Base-by-base conservation (phyloP, 208 protist genomes). In the Phytomonas francai region DNA sequence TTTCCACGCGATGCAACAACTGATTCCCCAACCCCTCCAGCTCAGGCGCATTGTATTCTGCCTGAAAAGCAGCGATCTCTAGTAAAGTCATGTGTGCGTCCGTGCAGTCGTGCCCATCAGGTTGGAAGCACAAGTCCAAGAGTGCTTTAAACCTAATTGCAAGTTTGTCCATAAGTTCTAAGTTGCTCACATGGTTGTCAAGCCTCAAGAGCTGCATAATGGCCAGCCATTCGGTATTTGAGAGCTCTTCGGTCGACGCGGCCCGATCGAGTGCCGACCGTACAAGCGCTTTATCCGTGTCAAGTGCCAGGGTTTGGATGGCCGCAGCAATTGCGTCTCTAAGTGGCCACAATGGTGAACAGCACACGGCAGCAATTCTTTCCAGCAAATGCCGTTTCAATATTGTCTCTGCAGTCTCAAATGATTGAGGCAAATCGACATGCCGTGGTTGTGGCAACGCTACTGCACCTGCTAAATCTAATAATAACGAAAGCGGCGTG, bases 91-190 rank as follows among this genome's bases (percentile, higher is more conserved):
- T 66, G 22, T 56, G 36, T 11, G 29, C 54, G 0, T 11, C 4
- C 22, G 51, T 19, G 39, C 14, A 19, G 39, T 12, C 16, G 12
- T 19, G 39, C 14, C 2, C 39, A 49, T 49, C 12, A 22, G 6
- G 16, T 34, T 67, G 27, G 3, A 28, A 25, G 14, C 63, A 54
- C 34, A 28, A 11, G n/a, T 28, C 8, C 25, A 79, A 74, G 30
- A 69, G 22, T 11, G 31, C 45, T 6, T 62, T 42, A n/a, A 85
- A 32, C 4, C 66, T 19, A 9, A 34, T 59, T 6, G 75, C 80
- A 29, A 91, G 62, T 11, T 56, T 25, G 58, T 91, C 85, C 60
- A 86, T 54, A 22, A 91, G 77, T 12, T 65, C 68, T 56, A 88
- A 82, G 54, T 78, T 54, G 22, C 80, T 59, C 29, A 69, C 67